These are phyloP conservation scores for Naganishia albida DNA, from an alignment of 1,284 basidiomycete genomes.

Conservation along the genomic window DNA sequence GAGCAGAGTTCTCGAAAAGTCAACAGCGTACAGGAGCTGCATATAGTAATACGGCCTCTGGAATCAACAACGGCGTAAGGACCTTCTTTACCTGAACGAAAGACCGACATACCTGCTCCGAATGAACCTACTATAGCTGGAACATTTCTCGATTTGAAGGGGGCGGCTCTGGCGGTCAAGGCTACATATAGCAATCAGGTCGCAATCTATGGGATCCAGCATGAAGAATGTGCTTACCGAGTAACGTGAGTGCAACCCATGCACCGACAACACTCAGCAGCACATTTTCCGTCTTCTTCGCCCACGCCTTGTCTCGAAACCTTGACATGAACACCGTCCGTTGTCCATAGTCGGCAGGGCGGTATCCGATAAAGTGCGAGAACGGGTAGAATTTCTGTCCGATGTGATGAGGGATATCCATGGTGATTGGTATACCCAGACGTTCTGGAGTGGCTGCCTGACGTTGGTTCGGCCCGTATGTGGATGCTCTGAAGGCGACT, in stretches of 20 bases:
- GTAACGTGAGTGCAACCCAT: conserved; percentile 14
- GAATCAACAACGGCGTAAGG: neutral
- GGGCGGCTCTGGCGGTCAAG: conserved; percentile 2
- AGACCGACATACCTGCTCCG: conserved; percentile 6
- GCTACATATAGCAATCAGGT: neutral
- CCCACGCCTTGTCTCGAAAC: conserved; percentile 20
- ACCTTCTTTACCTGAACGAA: neutral
- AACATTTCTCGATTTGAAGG: conserved; percentile 10
- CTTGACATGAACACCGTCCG: conserved; percentile 1
- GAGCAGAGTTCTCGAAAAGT: too few relatives aligned
- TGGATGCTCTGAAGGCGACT: too few relatives aligned
- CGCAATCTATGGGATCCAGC: neutral
- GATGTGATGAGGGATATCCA: conserved; percentile 25
- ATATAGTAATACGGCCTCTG: conserved; percentile 26
- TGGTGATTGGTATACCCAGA: neutral
- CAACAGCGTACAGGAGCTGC: conserved; percentile 14
- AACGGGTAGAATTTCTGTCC: conserved; percentile 29
- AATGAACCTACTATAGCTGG: conserved; percentile 24
- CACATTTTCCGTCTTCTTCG: conserved; percentile 26
- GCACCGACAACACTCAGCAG: conserved; percentile 15
- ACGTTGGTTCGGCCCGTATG: too few relatives aligned
- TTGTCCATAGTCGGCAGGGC: neutral
- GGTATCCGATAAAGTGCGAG: conserved; percentile 28
- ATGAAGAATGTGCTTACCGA: neutral
- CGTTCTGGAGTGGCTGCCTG: too few relatives aligned